Evolutionary conservation across 169 alveolate genomes (phyloP).

Genomic region (Plasmodium reichenowi): DNA sequence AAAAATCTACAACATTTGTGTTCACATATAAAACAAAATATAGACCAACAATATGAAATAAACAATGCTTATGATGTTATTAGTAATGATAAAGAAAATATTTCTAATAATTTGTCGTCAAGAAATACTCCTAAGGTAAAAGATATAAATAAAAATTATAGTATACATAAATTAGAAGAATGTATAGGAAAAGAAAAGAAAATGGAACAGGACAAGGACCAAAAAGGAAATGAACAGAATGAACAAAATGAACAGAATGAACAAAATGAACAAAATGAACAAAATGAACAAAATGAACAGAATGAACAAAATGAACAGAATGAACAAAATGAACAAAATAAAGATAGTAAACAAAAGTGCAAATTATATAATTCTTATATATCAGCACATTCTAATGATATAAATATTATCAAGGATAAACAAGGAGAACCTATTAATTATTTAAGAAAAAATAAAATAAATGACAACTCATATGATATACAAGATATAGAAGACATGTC

Average conservation of each 20-base stretch:
- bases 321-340: neutral
- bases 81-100: too few species aligned
- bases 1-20: constrained; percentile 13
- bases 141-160: neutral
- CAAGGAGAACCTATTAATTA: constrained; percentile 21
- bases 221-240: too few species aligned
- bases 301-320: neutral
- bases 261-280: constrained; percentile 6
- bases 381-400: too few species aligned
- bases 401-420: constrained; percentile 5
- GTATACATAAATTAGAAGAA: neutral
- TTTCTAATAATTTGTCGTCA: too few species aligned
- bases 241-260: too few species aligned
- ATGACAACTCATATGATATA: neutral
- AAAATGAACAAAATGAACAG: neutral
- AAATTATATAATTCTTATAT: too few species aligned
- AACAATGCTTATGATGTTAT: neutral
- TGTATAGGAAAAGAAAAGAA: too few species aligned
- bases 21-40: constrained; percentile 33
- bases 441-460: constrained; percentile 21
- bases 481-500: constrained; percentile 3
- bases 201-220: too few species aligned
- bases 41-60: constrained; percentile 10
- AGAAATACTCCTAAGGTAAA: too few species aligned
- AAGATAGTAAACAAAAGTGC: neutral